A percentile compares a stretch with the other conserved stretches of the same genome.
These are phyloP conservation scores for Mycena haematopus DNA, from an alignment of 768 basidiomycete species.

Conservation along the genomic window DNA sequence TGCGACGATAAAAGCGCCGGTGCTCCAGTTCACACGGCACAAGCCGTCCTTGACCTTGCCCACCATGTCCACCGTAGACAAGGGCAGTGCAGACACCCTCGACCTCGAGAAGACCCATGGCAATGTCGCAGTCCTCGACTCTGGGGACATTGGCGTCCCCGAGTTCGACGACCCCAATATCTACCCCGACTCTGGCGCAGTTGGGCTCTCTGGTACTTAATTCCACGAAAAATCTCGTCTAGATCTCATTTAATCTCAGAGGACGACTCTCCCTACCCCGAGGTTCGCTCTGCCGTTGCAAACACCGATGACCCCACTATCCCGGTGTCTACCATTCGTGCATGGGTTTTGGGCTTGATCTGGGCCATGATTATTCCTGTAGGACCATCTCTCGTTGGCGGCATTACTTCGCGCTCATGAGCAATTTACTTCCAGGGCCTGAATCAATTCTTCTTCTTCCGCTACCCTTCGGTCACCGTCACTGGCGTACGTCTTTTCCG, in stretches of 20 bases:
- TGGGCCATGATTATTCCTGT: slow-evolving; percentile 54
- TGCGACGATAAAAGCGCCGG: slow-evolving; percentile 5
- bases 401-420: neutral
- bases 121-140: slow-evolving; percentile 22
- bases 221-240: too few species aligned
- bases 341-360: slow-evolving; percentile 61
- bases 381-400: neutral
- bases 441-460: slow-evolving; percentile 66
- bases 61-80: slow-evolving; percentile 24
- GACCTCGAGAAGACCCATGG: slow-evolving; percentile 23
- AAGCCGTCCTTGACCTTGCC: slow-evolving; percentile 1
- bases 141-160: slow-evolving; percentile 15
- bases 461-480: slow-evolving; percentile 58
- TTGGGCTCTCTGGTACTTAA: slow-evolving; percentile 32
- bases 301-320: slow-evolving; percentile 60
- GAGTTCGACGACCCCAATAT: slow-evolving; percentile 43
- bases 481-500: slow-evolving; percentile 33
- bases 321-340: slow-evolving; percentile 54
- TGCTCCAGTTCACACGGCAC: neutral
- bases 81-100: slow-evolving; percentile 24
- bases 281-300: slow-evolving; percentile 61
- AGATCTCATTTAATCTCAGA: slow-evolving; percentile 32
- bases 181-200: slow-evolving; percentile 32
- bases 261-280: slow-evolving; percentile 62
- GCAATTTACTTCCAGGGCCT: slow-evolving; percentile 36